Evolutionary conservation across 1,139 yeast species (phyloP), one percentile per base, ranked within the genome.

Genomic region (Hyphopichia wangnamkhiaoensis): DNA sequence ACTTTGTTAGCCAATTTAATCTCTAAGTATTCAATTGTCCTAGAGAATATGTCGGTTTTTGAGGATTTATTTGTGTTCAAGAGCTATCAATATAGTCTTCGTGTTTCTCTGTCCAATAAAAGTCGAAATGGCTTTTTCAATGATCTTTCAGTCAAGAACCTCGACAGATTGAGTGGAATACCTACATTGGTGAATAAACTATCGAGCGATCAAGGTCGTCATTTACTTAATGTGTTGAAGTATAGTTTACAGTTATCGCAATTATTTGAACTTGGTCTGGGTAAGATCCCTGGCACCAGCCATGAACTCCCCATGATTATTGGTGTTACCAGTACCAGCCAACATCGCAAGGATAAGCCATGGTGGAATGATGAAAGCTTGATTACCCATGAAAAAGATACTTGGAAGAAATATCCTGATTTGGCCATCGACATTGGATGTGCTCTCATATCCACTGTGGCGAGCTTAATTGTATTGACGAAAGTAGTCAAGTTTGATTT

Each of bases 321-420:
- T 13, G 47, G 47, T 19, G 38, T 42, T 10, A 38, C 47, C 33
- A 33, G 35, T 42, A 49, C 19, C 36, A 47, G 16, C 42, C n/a
- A 21, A 17, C 20, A 39, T 38, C 49, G 5, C 25, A 40, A 23
- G 12, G 16, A 12, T 5, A 33, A 40, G 10, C 52, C 47, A 13
- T 53, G 61, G 50, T 64, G 60, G 61, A 58, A 62, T 46, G 43
- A 52, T 12, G 53, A 50, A n/a, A 55, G 54, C 2, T 40, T 57
- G 3, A 46, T 44, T 28, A 35, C 61, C 44, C 14, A 46, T 35
- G 43, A 58, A 34, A 36, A 46, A 45, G 72, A 70, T 38, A 60
- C 67, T 0, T 73, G 79, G 79, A 45, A 63, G 31, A 76, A 72
- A 48, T 69, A 62, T 29, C 56, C 61, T 4, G 54, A 70, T 61